These are phyloP conservation scores for Euphorbia schlechtendalii DNA, from an alignment of 441 rosid genomes.

Conservation along the genomic window DNA sequence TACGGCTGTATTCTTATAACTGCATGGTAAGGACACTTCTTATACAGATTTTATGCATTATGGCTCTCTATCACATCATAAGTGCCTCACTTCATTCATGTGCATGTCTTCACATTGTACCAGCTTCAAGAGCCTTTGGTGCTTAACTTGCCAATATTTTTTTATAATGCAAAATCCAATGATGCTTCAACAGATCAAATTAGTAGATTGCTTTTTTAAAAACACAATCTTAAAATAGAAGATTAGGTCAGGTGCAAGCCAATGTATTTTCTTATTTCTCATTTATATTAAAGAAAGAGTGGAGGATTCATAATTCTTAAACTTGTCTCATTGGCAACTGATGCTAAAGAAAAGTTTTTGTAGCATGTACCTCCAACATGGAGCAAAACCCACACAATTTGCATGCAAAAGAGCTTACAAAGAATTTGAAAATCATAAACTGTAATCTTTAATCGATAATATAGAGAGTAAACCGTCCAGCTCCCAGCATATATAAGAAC, in stretches of 20 bases:
- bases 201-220: not conserved
- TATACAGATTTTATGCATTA: not conserved
- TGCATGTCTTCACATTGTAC: not conserved
- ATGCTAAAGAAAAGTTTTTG: not conserved
- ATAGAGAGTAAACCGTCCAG: too few relatives aligned
- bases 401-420: not conserved
- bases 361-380: not conserved
- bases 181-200: not conserved
- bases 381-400: not conserved
- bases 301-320: not conserved
- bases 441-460: not conserved
- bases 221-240: not conserved
- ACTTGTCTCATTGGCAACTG: not conserved
- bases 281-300: not conserved
- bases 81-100: not conserved
- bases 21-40: not conserved
- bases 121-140: not conserved
- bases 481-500: not conserved
- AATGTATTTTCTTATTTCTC: not conserved
- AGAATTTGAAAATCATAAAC: constrained; percentile 1
- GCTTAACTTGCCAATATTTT: not conserved
- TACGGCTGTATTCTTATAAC: not conserved
- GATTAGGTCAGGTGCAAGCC: not conserved
- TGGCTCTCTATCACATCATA: not conserved
- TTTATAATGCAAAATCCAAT: not conserved